Base-by-base conservation (phyloP, 257 asterid species). In the Cruciata laevipes region DNA sequence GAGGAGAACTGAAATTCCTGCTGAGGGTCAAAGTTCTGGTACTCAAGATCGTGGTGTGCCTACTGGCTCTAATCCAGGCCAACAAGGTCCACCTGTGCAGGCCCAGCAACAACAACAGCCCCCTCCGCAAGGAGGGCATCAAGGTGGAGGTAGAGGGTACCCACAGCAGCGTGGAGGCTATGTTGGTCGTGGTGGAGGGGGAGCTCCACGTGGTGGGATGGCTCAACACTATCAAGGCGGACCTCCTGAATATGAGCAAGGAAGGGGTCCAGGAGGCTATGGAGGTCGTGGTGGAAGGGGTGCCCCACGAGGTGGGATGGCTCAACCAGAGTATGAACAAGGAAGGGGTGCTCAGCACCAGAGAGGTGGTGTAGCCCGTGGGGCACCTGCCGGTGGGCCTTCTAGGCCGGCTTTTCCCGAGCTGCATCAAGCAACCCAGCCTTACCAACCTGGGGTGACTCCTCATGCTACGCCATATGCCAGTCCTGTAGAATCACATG, bases 381-480 rank as follows among this genome's bases (percentile, higher is more conserved):
- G 86, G 65, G 76, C 80, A 13, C 84, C 1, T 1, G 30, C 85
- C 63, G 92, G 89, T 73, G 95, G 87, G 77, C 95, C 86, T 69
- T 78, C 89, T 35, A 78, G 90, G 80, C 89, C 86, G 66, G 86
- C 89, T 17, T 73, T 81, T 68, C 86, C 97, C 96, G 96, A 88
- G 91, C 99, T 86, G 96, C 97, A 86, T 85, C 99, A 90, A 93
- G 96, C 96, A 52, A 83, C 85, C 75, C 84, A 70, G 83, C 69
- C 80, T 31, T 76, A 77, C 79, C 90, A 81, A 83, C 76, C 87
- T 66, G 87, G 76, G 61, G 51, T 42, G 51, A 12, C 51, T 13
- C 11, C 18, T 42, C 51, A 42, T 12, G 58, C 85, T 38, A 52
- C 31, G 60, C 75, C 86, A 4, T 79, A 78, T 72, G 84, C 66